Evolutionary conservation across 192 early-diverging fungal species (phyloP), one percentile per base, ranked within the genome.

Genomic region (Backusella tuberculispora): DNA sequence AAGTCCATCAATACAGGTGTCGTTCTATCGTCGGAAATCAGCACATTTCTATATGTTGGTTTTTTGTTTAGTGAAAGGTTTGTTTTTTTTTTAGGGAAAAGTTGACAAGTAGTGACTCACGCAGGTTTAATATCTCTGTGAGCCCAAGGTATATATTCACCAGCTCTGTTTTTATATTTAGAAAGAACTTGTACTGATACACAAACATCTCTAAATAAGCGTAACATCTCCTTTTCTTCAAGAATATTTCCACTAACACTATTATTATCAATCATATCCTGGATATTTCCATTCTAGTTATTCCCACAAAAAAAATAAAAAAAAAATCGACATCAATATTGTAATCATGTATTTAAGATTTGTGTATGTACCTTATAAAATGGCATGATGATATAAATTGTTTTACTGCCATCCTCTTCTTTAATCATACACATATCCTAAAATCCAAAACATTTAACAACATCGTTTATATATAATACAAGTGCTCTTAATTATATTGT

Each of bases 51-150:
- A 69, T 47, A 44, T n/a, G 13, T 42, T 12, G 47, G 8, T 21
- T 53, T 19, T 15, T 8, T 48, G 14, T 53, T 53, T 53, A 53
- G 50, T 60, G 53, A 60, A 5, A 26, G 10, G 14, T 64, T 19
- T 24, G 53, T 38, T 1, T 13, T 24, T 6, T 40, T 24, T n/a
- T 37, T 63, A n/a, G 15, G 17, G 10, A 43, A 29, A 65, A 40
- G 14, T 17, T 9, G 13, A 74, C 4, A 40, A 46, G 75, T 68
- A 66, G 89, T 38, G 19, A 69, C 42, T 69, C 44, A 69, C 68
- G 68, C 68, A n/a, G 90, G 90, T 78, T 93, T 93, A 72, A 93
- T 88, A 72, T 93, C 92, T 14, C 92, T 78, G 69, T 93, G 92
- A 38, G 85, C 88, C 74, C 85, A 91, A 9, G 84, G 77, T 45